Conservation (phyloP, 371 early-diverging fungal species). For the Thermomucor indicae-seudaticae region DNA sequence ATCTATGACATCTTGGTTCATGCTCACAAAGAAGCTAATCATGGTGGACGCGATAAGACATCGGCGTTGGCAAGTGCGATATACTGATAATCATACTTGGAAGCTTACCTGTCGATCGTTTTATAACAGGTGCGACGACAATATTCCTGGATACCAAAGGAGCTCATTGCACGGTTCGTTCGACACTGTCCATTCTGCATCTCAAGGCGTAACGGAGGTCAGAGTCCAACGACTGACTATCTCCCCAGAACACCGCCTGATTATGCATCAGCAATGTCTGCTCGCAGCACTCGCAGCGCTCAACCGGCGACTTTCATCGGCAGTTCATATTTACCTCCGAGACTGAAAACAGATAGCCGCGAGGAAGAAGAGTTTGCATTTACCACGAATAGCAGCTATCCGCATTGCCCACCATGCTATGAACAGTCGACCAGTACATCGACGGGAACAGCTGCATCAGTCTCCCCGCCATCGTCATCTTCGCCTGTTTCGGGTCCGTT, state of each 20-base stretch:
- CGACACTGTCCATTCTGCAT: slow-evolving; percentile 49
- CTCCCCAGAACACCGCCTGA: slow-evolving; percentile 27
- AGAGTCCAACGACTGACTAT: slow-evolving; percentile 29
- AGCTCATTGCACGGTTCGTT: slow-evolving; percentile 48
- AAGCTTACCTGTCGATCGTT: no score
- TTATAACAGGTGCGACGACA: slow-evolving; percentile 26
- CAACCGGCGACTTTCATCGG: background rate
- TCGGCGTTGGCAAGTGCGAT: slow-evolving; percentile 49
- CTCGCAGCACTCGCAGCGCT: slow-evolving; percentile 4
- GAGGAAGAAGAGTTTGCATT: background rate
- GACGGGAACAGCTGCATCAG: no score
- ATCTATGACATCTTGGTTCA: slow-evolving; percentile 55
- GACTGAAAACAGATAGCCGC: background rate
- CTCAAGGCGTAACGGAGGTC: slow-evolving; percentile 38
- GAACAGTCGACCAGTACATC: no score
- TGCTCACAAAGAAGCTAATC: slow-evolving; percentile 57
- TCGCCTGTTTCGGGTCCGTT: background rate
- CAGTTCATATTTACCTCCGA: slow-evolving; percentile 6
- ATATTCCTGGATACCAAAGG: slow-evolving; percentile 51
- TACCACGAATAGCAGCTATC: background rate
- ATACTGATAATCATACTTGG: background rate
- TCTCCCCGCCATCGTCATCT: no score
- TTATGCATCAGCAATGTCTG: slow-evolving; percentile 10
- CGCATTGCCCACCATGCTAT: no score
- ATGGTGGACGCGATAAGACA: slow-evolving; percentile 62